Evolutionary conservation across 1,284 basidiomycete species (phyloP).

Genomic region (Boletus putidus): DNA sequence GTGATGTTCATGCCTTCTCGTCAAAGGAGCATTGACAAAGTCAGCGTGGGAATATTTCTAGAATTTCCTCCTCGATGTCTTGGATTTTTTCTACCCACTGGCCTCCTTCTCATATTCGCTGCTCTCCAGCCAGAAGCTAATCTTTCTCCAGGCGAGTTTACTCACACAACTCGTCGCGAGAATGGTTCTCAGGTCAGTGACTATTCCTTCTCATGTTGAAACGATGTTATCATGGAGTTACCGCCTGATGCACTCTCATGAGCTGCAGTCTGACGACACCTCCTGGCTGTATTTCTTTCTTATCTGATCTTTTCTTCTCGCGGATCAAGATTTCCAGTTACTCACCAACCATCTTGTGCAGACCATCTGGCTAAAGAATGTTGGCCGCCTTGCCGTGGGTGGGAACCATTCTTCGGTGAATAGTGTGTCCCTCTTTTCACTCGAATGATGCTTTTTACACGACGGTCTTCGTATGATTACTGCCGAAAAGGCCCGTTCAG

Average conservation of each 20-base stretch:
- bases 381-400: background rate
- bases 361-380: background rate
- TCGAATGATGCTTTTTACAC: conserved; percentile 62
- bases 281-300: conserved; percentile 65
- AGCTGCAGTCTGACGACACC: conserved; percentile 58
- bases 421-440: background rate
- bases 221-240: conserved; percentile 69
- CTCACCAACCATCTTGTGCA: conserved; percentile 6
- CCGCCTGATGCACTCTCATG: conserved; percentile 61
- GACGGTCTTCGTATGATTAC: conserved; percentile 77
- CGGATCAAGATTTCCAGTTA: background rate
- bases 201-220: conserved; percentile 15
- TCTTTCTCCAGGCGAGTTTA: background rate
- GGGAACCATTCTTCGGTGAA: conserved; percentile 1
- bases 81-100: conserved; percentile 60
- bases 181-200: conserved; percentile 4
- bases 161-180: background rate
- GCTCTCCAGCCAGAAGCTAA: conserved; percentile 7
- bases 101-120: conserved; percentile 28
- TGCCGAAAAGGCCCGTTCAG: conserved; percentile 88
- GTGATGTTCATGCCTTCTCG: conserved; percentile 1
- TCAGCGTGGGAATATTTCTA: conserved; percentile 13
- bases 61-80: background rate
- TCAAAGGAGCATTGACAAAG: background rate
- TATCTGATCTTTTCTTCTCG: conserved; percentile 17